Base-by-base conservation (phyloP, 768 basidiomycete genomes). In the Lactifluus hygrophoroides region DNA sequence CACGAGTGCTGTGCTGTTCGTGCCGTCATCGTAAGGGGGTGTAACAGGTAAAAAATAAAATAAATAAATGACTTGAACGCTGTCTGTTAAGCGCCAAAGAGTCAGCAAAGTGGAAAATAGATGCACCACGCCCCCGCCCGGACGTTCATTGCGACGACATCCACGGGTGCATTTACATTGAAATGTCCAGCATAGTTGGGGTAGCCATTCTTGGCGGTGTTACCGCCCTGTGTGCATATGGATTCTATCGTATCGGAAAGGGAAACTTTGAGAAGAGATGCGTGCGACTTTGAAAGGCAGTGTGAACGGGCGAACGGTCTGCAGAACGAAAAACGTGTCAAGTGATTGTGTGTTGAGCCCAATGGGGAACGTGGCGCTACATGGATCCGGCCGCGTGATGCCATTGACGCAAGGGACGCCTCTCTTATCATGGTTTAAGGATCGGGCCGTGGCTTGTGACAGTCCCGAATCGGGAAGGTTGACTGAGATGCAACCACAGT, bases 261-360 rank as follows among this genome's bases (percentile, higher is more conserved):
- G 94, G 91, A 56, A 95, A 94, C 72, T 70, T 93, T 37, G 95
- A 97, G 77, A 85, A 86, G 80, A 84, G 90, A 95, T 94, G 73
- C 69, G 87, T 82, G 56, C n/a, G n/a, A n/a, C 34, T 54, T 51
- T 47, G 35, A 30, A 28, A 48, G 47, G 44, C 53, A 58, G 52
- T 23, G 34, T 35, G 25, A 44, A 46, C 55, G 59, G 40, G 35
- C 34, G 38, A 51, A 63, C 60, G 69, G 80, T 84, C 79, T 84
- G 80, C 78, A 78, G 81, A 75, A 74, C 76, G 80, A 74, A 67
- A 76, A 84, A 85, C 84, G 85, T 86, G 86, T 75, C 75, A 74
- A 63, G 58, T 59, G 64, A 61, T 54, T 40, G n/a, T n/a, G n/a
- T 49, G 57, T 62, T 61, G 68, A 81, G 84, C 82, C 78, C 83